Base-by-base conservation (phyloP, 2,329 filamentous ascomycete genomes). In the Aspergillus quadrilineatus region DNA sequence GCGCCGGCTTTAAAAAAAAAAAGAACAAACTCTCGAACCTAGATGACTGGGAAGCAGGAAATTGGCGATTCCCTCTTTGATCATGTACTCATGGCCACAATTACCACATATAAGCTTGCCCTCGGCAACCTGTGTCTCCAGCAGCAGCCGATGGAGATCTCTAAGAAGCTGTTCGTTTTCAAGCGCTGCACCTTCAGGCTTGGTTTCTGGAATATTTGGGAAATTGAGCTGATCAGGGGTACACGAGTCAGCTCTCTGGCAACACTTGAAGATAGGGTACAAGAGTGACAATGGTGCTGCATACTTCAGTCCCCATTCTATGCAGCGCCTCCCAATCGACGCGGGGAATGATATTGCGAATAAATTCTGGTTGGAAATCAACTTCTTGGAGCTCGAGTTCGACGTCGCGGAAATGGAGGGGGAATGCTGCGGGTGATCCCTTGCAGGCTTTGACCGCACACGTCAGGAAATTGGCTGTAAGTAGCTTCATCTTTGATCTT, bases 361-460 rank as follows among this genome's bases (percentile, higher is more conserved):
- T 79, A 70, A 97, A 90, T 47, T 87, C 79, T 2, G 88, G 81
- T 75, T 96, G 95, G 69, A 94, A 75, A 53, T 93, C 90, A 60
- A 92, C 79, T 65, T 95, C 90, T 65, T 90, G 83, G 67, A 92
- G 86, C 64, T 92, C 92, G 26, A 99, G 86, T 73, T 96, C 92
- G 51, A 90, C 92, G 68, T 97, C 92, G 68, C 88, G 88, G 55
- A 94, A 93, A 74, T 97, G 94, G 14, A 99, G 83, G 2, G 94
- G 94, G 70, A 95, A 97, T 26, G 91, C 90, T 51, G 83, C 79
- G 5, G 88, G 80, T 32, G 88, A 87, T 56, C 86, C 84, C 78
- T 95, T 96, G 88, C 94, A 99, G 55, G 89, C 82, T 81, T 97
- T 97, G 72, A 95, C 89, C 60, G 94, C 93, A 81, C 94, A 99